phyloP scores from a whole-genome alignment of 2,329 filamentous ascomycete genomes.

The Colletotrichum tabaci region DNA sequence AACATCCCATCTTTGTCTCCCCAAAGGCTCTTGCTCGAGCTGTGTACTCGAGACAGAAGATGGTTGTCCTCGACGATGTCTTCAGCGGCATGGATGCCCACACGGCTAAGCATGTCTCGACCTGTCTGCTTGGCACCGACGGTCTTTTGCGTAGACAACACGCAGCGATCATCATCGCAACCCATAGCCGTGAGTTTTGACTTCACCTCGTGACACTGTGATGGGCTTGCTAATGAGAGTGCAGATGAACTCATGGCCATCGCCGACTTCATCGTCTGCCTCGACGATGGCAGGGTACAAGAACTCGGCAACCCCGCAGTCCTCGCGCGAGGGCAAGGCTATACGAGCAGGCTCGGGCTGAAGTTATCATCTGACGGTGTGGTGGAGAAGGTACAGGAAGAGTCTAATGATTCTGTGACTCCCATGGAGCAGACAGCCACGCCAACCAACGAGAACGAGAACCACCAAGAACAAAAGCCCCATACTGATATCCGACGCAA shows the following conservation, averaged over 20 bases:
- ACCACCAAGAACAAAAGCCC: no score
- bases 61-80: slow-evolving; percentile 33
- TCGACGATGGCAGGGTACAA: slow-evolving; percentile 12
- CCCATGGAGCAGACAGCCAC: background rate
- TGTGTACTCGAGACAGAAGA: slow-evolving; percentile 12
- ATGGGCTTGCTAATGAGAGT: background rate
- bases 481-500: slow-evolving; percentile 20
- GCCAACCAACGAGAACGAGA: background rate
- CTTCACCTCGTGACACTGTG: background rate
- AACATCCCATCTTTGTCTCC: accelerated
- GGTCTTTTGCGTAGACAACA: slow-evolving; percentile 5
- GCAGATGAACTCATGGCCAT: slow-evolving; percentile 26
- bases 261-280: slow-evolving; percentile 12
- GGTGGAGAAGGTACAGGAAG: background rate
- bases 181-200: slow-evolving; percentile 24
- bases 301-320: slow-evolving; percentile 6
- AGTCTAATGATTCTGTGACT: background rate
- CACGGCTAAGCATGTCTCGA: slow-evolving; percentile 18
- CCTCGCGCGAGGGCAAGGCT: background rate
- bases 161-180: slow-evolving; percentile 7
- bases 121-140: background rate
- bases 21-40: slow-evolving; percentile 24
- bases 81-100: slow-evolving; percentile 33
- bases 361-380: no score
- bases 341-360: slow-evolving; percentile 9